Base-by-base conservation (phyloP, 306 rosid species). In the Malus orientalis region DNA sequence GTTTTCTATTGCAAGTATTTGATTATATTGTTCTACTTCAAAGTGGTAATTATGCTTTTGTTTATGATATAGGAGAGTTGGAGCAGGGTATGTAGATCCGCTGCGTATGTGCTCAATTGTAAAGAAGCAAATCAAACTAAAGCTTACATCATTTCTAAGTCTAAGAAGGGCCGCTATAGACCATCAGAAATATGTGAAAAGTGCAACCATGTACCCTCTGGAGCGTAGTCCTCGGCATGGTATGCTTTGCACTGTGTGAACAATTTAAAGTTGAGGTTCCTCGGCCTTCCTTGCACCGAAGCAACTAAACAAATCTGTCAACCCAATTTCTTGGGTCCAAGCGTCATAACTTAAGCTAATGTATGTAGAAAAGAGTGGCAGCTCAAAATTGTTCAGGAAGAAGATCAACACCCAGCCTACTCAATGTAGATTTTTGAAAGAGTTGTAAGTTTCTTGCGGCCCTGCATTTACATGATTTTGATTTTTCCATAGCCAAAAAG, bases 181-280 rank as follows among this genome's bases (percentile, higher is more conserved):
- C 23, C 92, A 95, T 85, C 84, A 83, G 42, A 80, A 86, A 80
- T 89, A 81, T 81, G 88, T 85, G 75, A 87, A 89, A 81, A 76
- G 91, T 74, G 53, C 92, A 81, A 90, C 92, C 80, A 81, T 92
- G 93, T 95, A 95, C 76, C 98, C 98, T 76, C 73, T 92, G 82
- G 97, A 90, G 86, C 97, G 82, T 79, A 89, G 80, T 85, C 88
- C 79, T 29, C 84, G 88, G 72, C 90, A 87, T 63, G 93, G 95
- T 55, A 75, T 80, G 84, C 91, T 95, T 59, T 95, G 98, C 90
- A 87, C 96, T 54, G 89, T 87, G 74, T 91, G 90, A 58, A 69
- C 77, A 47, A 80, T 71, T 74, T 85, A 84, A 84, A 63, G 78
- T 45, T 15, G 19, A 51, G 44, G 44, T 66, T 64, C 32, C 69